A percentile compares a stretch with the other conserved stretches of the same genome.
These are phyloP conservation scores for Rhizomucor miehei DNA, from an alignment of 371 early-diverging fungal species.

Conservation along the genomic window DNA sequence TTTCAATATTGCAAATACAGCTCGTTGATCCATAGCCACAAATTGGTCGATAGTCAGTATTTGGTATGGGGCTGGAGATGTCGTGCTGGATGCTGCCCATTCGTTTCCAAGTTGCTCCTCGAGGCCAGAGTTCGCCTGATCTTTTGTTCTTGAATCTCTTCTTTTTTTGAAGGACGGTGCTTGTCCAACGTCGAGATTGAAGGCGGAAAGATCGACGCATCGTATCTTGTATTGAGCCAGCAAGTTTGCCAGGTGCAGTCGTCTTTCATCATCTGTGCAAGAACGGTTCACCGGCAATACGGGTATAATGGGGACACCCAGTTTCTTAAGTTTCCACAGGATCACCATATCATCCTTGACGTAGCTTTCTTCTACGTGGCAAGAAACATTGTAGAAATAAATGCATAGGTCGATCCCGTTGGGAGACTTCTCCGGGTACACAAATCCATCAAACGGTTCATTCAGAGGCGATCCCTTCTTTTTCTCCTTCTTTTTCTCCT, in stretches of 20 bases:
- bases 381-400: conserved; percentile 36
- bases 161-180: conserved; percentile 20
- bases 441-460: conserved; percentile 12
- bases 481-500: conserved; percentile 11
- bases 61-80: conserved; percentile 33
- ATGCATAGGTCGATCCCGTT: conserved; percentile 42
- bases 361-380: not conserved
- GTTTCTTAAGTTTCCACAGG: conserved; percentile 23
- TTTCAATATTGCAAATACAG: conserved; percentile 29
- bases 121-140: not conserved
- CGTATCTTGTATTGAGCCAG: conserved; percentile 15
- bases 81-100: conserved; percentile 26
- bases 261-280: conserved; percentile 6
- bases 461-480: not conserved
- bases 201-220: conserved; percentile 15
- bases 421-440: conserved; percentile 38
- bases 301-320: conserved; percentile 35
- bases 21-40: conserved; percentile 25
- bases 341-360: conserved; percentile 21
- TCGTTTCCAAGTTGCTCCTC: conserved; percentile 18
- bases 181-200: conserved; percentile 13
- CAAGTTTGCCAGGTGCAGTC: conserved; percentile 11
- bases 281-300: not conserved
- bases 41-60: conserved; percentile 39
- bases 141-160: not conserved